Evolutionary conservation across 2,329 filamentous ascomycete genomes (phyloP).

Genomic region (Paracorniculantispora psalliotae): DNA sequence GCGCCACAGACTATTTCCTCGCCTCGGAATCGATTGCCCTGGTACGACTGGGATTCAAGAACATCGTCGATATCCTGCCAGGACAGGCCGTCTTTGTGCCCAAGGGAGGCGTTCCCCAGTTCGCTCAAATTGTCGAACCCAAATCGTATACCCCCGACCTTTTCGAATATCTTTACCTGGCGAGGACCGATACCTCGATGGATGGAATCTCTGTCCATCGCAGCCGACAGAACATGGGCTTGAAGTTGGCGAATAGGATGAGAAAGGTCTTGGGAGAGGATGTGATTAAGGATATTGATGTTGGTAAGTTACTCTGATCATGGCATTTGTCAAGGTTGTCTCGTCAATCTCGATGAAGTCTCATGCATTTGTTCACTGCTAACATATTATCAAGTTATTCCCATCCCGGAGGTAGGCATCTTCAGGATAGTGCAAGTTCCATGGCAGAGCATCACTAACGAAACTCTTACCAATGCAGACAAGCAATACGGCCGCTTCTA

Average conservation of each 20-base stretch:
- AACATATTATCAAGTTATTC: slow-evolving; percentile 56
- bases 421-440: too few relatives aligned
- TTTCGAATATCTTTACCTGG: slow-evolving; percentile 86
- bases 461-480: slow-evolving; percentile 51
- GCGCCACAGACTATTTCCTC: slow-evolving; percentile 79
- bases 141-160: slow-evolving; percentile 70
- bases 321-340: too few relatives aligned
- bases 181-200: slow-evolving; percentile 74
- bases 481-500: slow-evolving; percentile 71
- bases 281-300: slow-evolving; percentile 70
- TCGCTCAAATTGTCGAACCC: slow-evolving; percentile 66
- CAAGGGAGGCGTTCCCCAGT: slow-evolving; percentile 69
- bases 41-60: slow-evolving; percentile 70
- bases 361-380: neutral
- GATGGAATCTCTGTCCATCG: slow-evolving; percentile 85
- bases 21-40: slow-evolving; percentile 85
- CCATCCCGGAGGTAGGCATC: slow-evolving; percentile 48
- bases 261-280: slow-evolving; percentile 62
- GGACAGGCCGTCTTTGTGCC: slow-evolving; percentile 82
- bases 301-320: slow-evolving; percentile 28
- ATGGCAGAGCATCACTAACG: too few relatives aligned
- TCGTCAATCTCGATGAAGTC: too few relatives aligned
- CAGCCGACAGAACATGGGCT: slow-evolving; percentile 81
- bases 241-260: slow-evolving; percentile 71
- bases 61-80: slow-evolving; percentile 73